Evolutionary conservation across 208 protist genomes (phyloP), one percentile per base, ranked within the genome.

Genomic region (Wallacemonas collosoma): DNA sequence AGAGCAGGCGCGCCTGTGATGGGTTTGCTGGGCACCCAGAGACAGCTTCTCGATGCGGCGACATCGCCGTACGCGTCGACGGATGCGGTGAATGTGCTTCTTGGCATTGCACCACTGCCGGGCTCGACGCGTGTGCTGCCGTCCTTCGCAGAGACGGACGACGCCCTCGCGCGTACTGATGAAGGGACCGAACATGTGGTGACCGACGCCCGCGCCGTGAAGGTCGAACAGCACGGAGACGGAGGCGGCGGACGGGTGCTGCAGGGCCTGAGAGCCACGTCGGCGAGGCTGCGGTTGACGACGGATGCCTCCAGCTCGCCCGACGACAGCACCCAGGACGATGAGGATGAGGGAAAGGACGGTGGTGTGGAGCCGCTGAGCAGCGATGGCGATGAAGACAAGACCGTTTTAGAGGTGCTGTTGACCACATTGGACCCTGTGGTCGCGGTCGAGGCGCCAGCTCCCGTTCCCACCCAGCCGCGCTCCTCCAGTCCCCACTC

Each of bases 1-100:
- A 0, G 26, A 26, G 26, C 26, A 26, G 26, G 26, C 26, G 26
- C 26, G 26, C 26, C 26, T 26, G 26, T 60, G 1, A 60, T 15
- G n/a, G 55, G 45, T 50, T 12, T 50, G 8, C 12, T 50, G 45
- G 45, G 45, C 8, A 41, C 36, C 26, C 38, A 44, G 56, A 8
- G 51, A 12, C 51, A 56, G 51, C 51, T 56, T 5, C 15, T 65
- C 7, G 60, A 65, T n/a, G 60, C 12, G n/a, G 60, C 43, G 4
- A 65, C 60, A 4, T 44, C 60, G 40, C 60, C 60, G 60, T 65
- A 54, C 63, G 48, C 63, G 2, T 57, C 63, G 35, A 56, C 53
- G 11, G 81, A 92, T 70, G 83, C 87, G 8, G 55, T 92, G 38
- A 38, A 78, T 35, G 68, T 92, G 48, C 75, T 92, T 68, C 69